These are phyloP conservation scores for Aurinia saxatilis DNA, from an alignment of 345 rosid species.

Conservation along the genomic window DNA sequence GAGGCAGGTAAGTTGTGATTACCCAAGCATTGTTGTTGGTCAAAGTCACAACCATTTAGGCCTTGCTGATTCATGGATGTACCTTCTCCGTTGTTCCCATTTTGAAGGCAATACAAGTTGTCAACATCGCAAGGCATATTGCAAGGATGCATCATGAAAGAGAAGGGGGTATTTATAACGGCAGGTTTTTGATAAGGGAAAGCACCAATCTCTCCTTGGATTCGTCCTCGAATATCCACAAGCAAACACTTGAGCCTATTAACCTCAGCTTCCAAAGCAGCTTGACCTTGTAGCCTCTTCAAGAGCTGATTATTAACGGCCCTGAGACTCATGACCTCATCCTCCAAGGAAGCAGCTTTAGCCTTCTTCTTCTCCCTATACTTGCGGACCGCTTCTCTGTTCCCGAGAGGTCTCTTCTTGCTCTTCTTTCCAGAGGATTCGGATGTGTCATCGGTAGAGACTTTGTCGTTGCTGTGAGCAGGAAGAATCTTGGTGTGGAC, in stretches of 20 bases:
- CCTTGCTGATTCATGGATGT: constrained; percentile 40
- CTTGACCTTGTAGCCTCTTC: constrained; percentile 88
- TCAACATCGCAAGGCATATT: constrained; percentile 62
- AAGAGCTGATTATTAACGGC: constrained; percentile 70
- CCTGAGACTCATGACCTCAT: constrained; percentile 60
- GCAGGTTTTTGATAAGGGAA: constrained; percentile 78
- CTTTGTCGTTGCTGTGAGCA: constrained; percentile 46
- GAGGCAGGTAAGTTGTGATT: constrained; percentile 45
- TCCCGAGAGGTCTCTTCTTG: constrained; percentile 73
- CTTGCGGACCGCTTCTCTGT: constrained; percentile 87
- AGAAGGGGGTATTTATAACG: constrained; percentile 32
- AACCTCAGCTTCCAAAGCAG: constrained; percentile 79
- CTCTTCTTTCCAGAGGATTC: constrained; percentile 55
- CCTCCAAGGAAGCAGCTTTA: constrained; percentile 83
- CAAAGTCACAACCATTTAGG: constrained; percentile 58
- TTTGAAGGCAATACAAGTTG: constrained; percentile 52
- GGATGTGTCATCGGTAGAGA: constrained; percentile 55
- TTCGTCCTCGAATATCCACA: constrained; percentile 88
- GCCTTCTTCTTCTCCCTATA: constrained; percentile 97
- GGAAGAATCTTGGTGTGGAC: constrained; percentile 84
- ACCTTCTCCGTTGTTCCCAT: constrained; percentile 46
- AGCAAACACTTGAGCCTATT: constrained; percentile 95
- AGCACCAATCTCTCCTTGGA: constrained; percentile 90
- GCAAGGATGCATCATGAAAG: constrained; percentile 67
- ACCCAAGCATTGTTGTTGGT: constrained; percentile 31